Evolutionary conservation across 495 filamentous ascomycete genomes (phyloP).

Genomic region (Penicillium ochrochloron): DNA sequence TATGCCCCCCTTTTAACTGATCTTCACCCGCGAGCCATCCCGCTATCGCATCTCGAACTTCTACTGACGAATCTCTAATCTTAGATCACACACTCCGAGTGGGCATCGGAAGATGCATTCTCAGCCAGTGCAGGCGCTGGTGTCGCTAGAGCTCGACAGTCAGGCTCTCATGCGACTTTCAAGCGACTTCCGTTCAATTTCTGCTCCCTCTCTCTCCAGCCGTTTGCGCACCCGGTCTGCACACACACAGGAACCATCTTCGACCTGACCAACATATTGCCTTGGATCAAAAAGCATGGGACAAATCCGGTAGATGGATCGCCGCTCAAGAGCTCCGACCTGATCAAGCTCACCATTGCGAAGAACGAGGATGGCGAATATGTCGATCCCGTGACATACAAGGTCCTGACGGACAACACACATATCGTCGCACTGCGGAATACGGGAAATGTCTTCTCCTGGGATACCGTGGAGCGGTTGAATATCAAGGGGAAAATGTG

Average conservation of each 20-base stretch:
- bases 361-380: slow-evolving; percentile 94
- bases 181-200: slow-evolving; percentile 96
- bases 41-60: slow-evolving; percentile 17
- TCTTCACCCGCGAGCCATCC: background rate
- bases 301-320: slow-evolving; percentile 88
- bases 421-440: slow-evolving; percentile 90
- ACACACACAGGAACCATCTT: slow-evolving; percentile 79
- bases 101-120: slow-evolving; percentile 88
- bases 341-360: slow-evolving; percentile 88
- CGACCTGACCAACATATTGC: slow-evolving; percentile 81
- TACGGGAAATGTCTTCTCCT: slow-evolving; percentile 93
- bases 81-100: slow-evolving; percentile 92
- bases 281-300: slow-evolving; percentile 91
- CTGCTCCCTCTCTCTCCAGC: slow-evolving; percentile 93
- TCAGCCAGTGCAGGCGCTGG: slow-evolving; percentile 75
- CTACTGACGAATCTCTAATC: slow-evolving; percentile 22
- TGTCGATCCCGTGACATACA: slow-evolving; percentile 95
- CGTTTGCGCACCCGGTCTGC: slow-evolving; percentile 85
- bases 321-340: slow-evolving; percentile 75
- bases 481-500: slow-evolving; percentile 99
- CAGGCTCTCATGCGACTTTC: slow-evolving; percentile 68
- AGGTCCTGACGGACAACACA: slow-evolving; percentile 96
- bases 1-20: slow-evolving; percentile 37
- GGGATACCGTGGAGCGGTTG: slow-evolving; percentile 90
- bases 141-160: slow-evolving; percentile 52